Evolutionary conservation across 2,329 filamentous ascomycete species (phyloP), one percentile per base, ranked within the genome.

Genomic region (Aureobasidium musti): DNA sequence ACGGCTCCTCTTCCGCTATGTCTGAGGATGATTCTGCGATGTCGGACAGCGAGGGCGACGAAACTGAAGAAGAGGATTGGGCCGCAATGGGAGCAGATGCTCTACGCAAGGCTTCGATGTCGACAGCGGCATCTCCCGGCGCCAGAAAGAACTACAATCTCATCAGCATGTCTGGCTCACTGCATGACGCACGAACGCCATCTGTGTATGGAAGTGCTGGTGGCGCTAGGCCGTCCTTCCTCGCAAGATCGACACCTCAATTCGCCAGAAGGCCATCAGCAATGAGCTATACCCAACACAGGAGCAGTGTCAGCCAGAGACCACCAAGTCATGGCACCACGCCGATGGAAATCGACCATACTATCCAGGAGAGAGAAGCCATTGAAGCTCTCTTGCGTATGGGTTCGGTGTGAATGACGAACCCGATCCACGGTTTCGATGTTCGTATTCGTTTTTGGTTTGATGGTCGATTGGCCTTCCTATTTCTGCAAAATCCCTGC

Each of bases 11-110:
- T 37, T 81, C 81, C 45, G 71, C 83, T 77, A 79, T 88, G 81
- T 87, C 88, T 72, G 89, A 91, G 72, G 87, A 91, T 68, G 89
- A 90, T 71, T 72, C 71, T 21, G 69, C 71, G 37, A 73, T 70
- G 39, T 71, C 71, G 21, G 71, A 71, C 19, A 67, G 66, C 47
- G 71, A 71, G 13, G 78, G 81, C 69, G 92, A 97, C 74, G 86
- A 91, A 68, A 98, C 95, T 28, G 95, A 98, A 75, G 92, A 97
- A 75, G 94, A 98, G 78, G 93, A 98, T 79, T 97, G 94, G 93
- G 91, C 91, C 54, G 87, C 90, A 63, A 90, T 97, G 69, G 94
- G 92, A 65, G 91, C 93, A 35, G 92, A 90, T 65, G 91, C 91
- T 70, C 84, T 97, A 71, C 88, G 93, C 79, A 88, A 83, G 78